phyloP scores from a whole-genome alignment of 495 filamentous ascomycete genomes.

The Podospora comata region DNA sequence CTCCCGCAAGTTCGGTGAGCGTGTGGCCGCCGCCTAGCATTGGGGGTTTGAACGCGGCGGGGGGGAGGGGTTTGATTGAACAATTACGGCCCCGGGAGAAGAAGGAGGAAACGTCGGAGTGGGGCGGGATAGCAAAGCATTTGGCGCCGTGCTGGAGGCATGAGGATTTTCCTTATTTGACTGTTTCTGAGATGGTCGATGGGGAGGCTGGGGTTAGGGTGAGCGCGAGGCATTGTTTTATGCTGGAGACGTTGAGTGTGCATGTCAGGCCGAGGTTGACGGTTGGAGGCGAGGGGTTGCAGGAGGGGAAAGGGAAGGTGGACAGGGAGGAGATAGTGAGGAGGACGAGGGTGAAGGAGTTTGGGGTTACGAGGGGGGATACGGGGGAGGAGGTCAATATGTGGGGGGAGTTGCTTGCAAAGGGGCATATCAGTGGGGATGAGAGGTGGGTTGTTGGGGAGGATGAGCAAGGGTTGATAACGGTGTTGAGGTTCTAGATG shows the following conservation, averaged over 20 bases:
- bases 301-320: not conserved
- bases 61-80: not conserved
- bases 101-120: not conserved
- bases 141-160: constrained; percentile 50
- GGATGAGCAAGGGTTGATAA: constrained; percentile 50
- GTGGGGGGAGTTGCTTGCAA: constrained; percentile 51
- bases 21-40: not conserved
- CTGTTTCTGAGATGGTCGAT: constrained; percentile 55
- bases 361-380: constrained; percentile 28
- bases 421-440: constrained; percentile 58
- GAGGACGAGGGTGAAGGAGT: not conserved
- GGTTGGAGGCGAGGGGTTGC: constrained; percentile 4
- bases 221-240: constrained; percentile 53
- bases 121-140: too few species aligned
- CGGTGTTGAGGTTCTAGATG: constrained; percentile 52
- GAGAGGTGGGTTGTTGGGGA: constrained; percentile 64
- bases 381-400: constrained; percentile 41
- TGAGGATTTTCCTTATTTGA: constrained; percentile 54
- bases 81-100: not conserved
- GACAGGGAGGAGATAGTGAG: not conserved
- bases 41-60: not conserved
- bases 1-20: not conserved
- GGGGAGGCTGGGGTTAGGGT: constrained; percentile 52
- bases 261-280: constrained; percentile 27
- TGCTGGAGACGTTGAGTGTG: constrained; percentile 39